Evolutionary conservation across 2,329 filamentous ascomycete genomes (phyloP), one percentile per base, ranked within the genome.

Genomic region (Colletotrichum spaethianum): DNA sequence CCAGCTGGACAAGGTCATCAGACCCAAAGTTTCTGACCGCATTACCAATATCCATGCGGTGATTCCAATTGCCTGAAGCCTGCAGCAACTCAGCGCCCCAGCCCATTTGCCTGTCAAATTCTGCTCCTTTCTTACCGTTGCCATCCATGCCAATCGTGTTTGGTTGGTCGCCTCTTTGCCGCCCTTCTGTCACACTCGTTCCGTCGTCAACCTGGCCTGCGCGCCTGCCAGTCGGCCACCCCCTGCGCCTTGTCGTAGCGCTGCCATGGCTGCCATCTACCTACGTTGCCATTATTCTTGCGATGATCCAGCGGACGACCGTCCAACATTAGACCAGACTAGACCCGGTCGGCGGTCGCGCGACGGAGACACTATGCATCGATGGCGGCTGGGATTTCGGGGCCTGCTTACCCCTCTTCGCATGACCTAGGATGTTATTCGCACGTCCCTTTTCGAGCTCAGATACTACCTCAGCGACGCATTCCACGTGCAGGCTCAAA

Each of bases 21-120:
- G 70, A 73, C 70, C 70, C 67, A 72, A 64, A 61, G 65, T 70
- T 72, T 70, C 70, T 72, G 70, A 61, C 70, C 60, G 60, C 66
- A 64, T 72, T 48, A 70, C 60, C 16, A 38, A 26, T 44, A 59
- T n/a, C 70, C 70, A 70, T 72, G 70, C 56, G 40, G 46, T 67
- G 61, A 62, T 71, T 65, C 61, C 56, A 26, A 67, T 71, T 62
- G 61, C 67, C 67, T 73, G 70, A 73, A 70, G 70, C 55, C 55
- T 73, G 67, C 70, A 70, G 65, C 59, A 59, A 20, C 26, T 38
- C 44, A 56, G 44, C 44, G 57, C 20, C 16, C 40, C 70, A 69
- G 60, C 53, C 53, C 44, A 55, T 55, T 71, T n/a, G 20, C 50
- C 36, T 46, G 38, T 36, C 40, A 46, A 40, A 28, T 48, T 36